A percentile compares a stretch with the other conserved stretches of the same genome.
Conservation (phyloP, 2,329 filamentous ascomycete species). For the Botrytis deweyae region DNA sequence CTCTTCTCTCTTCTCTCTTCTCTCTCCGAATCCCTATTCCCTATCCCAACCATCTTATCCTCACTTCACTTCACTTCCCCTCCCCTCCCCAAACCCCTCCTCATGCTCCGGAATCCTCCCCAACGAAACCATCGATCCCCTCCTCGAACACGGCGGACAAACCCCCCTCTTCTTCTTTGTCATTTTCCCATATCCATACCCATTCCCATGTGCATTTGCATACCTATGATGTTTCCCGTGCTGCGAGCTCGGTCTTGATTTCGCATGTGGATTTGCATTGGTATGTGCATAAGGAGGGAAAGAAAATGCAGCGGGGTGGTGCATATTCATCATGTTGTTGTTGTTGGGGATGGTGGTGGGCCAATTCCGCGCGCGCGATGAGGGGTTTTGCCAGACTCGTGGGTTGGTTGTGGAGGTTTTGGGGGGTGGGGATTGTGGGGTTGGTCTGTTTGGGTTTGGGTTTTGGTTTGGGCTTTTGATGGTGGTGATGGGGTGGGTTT, state of each 20-base stretch:
- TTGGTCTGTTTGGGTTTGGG: background rate
- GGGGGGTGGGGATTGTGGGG: background rate
- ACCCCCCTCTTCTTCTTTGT: background rate
- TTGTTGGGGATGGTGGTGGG: background rate
- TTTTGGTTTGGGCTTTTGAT: background rate
- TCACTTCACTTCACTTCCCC: background rate
- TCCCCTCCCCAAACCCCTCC: background rate
- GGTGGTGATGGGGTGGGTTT: background rate
- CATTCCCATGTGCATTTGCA: too few relatives aligned
- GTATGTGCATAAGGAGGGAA: background rate
- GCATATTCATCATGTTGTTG: background rate
- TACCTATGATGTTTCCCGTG: background rate
- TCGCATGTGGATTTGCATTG: background rate
- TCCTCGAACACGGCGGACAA: background rate
- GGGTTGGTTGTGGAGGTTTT: background rate
- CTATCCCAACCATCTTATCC: background rate
- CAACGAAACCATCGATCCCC: background rate
- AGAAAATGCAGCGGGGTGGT: background rate
- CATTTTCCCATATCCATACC: background rate
- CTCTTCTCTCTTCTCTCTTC: background rate
- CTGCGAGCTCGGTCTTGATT: background rate
- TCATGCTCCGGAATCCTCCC: slow-evolving; percentile 4
- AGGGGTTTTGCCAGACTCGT: slow-evolving; percentile 8
- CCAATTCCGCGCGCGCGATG: slow-evolving; percentile 1
- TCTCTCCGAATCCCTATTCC: background rate